Percentiles rank a stretch among this genome's conserved stretches.
Conservation (phyloP, 345 rosid species). For the Mangifera indica region DNA sequence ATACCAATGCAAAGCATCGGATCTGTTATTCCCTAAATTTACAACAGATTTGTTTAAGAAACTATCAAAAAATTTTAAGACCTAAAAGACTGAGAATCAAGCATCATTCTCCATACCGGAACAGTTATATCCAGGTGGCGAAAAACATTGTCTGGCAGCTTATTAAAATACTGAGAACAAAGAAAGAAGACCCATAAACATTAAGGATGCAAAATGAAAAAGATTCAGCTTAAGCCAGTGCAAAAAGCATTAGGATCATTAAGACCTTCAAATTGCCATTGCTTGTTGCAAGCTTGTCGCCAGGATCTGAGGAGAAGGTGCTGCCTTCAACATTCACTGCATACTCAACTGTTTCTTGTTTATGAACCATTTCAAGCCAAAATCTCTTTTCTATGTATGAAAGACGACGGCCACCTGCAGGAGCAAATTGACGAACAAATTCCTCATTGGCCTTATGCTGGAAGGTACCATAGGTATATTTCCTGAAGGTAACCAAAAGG, state of each 20-base stretch:
- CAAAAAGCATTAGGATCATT: neutral
- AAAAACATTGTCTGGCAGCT: conserved; percentile 43
- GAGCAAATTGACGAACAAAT: conserved; percentile 42
- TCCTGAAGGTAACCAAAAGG: conserved; percentile 34
- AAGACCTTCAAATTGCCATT: conserved; percentile 61
- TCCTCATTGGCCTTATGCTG: conserved; percentile 56
- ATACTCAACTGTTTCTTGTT: conserved; percentile 53
- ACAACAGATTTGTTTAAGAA: neutral
- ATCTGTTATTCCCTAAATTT: conserved; percentile 56
- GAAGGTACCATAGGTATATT: conserved; percentile 46
- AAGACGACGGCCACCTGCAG: conserved; percentile 40
- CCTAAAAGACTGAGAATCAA: neutral
- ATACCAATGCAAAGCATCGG: conserved; percentile 74
- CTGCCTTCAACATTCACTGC: conserved; percentile 66
- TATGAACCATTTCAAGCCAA: conserved; percentile 61
- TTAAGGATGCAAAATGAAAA: neutral
- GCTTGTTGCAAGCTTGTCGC: conserved; percentile 56
- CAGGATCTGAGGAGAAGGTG: conserved; percentile 57
- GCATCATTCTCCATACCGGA: neutral
- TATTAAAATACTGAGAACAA: conserved; percentile 42
- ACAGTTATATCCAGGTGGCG: conserved; percentile 34
- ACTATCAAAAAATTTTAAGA: neutral
- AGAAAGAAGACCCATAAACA: neutral
- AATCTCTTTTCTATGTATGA: conserved; percentile 53
- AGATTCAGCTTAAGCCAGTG: too few relatives aligned